Evolutionary conservation across 257 asterid genomes (phyloP), one percentile per base, ranked within the genome.

Genomic region (Lycium ferocissimum): DNA sequence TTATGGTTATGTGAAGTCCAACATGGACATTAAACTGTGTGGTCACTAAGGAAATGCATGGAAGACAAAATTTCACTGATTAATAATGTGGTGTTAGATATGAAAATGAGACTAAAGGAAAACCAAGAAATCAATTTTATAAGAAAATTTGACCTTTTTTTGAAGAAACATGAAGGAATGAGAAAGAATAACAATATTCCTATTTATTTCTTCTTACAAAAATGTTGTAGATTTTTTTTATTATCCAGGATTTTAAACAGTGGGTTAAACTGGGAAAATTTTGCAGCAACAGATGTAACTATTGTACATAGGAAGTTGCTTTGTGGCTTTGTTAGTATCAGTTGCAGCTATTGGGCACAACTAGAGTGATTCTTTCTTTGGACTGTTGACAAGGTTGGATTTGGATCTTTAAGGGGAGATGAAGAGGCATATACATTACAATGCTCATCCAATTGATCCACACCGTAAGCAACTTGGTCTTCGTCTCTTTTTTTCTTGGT

Each of bases 341-440:
- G 0, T 51, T 47, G 80, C 80, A 73, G 59, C 80, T 73, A 45
- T 75, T 33, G 65, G 65, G 87, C 90, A 85, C 89, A 85, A 84
- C 75, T 40, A 11, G 59, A 45, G 54, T 33, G 73, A 70, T 9
- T 54, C 56, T 26, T 81, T 54, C 40, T 84, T 56, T 40, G 83
- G 57, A 67, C 4, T 43, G 45, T 38, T n/a, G 45, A 11, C 66
- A 38, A 22, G 58, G 75, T 70, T 83, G 70, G 79, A 43, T 51
- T 61, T 33, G 67, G 65, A 81, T 54, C 59, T 20, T 71, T 57
- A 40, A 86, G 89, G 75, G 85, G 70, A 76, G 91, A 92, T 92
- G 98, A 93, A 92, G 93, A 95, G 92, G 91, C 89, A 89, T 90
- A 84, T 93, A 45, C 93, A 93, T 88, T 93, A 91, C 79, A 89